Conservation (phyloP, 2,329 filamentous ascomycete species). For the Amylocarpus encephaloides region DNA sequence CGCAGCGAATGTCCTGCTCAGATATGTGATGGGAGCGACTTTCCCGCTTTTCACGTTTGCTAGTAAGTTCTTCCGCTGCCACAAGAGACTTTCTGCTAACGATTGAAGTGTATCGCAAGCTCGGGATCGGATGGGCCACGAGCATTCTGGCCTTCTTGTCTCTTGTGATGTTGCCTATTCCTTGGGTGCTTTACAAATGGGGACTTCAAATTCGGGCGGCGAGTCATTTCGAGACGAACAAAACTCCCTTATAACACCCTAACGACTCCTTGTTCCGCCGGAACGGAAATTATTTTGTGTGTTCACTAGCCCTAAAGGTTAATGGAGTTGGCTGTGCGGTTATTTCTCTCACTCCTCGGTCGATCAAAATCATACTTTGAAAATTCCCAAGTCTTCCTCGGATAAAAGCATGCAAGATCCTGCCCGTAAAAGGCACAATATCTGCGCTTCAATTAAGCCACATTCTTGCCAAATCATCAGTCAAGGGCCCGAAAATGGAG, state of each 20-base stretch:
- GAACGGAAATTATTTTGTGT: too few relatives aligned
- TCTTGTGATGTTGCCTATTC: constrained; percentile 35
- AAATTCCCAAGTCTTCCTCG: too few relatives aligned
- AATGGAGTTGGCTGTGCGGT: too few relatives aligned
- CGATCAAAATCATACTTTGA: too few relatives aligned
- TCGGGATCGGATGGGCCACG: constrained; percentile 33
- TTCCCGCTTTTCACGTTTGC: constrained; percentile 35
- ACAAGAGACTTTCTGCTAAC: background rate
- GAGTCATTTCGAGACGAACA: constrained; percentile 6
- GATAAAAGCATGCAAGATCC: too few relatives aligned
- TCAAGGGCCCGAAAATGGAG: too few relatives aligned
- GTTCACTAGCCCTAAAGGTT: too few relatives aligned
- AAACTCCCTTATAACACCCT: background rate
- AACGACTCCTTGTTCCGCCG: background rate
- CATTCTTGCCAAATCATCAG: too few relatives aligned
- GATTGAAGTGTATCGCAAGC: constrained; percentile 27
- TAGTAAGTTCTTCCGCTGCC: constrained; percentile 21
- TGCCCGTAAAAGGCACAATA: too few relatives aligned
- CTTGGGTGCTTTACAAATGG: constrained; percentile 37
- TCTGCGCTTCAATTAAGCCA: too few relatives aligned
- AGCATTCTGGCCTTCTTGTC: constrained; percentile 36
- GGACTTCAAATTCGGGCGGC: constrained; percentile 21
- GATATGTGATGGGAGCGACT: constrained; percentile 10
- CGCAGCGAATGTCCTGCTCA: constrained; percentile 12
- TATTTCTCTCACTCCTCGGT: too few relatives aligned